Percentiles rank a stretch among this genome's conserved stretches.
phyloP scores from a whole-genome alignment of 768 basidiomycete genomes.

The Mycena kentingensis region DNA sequence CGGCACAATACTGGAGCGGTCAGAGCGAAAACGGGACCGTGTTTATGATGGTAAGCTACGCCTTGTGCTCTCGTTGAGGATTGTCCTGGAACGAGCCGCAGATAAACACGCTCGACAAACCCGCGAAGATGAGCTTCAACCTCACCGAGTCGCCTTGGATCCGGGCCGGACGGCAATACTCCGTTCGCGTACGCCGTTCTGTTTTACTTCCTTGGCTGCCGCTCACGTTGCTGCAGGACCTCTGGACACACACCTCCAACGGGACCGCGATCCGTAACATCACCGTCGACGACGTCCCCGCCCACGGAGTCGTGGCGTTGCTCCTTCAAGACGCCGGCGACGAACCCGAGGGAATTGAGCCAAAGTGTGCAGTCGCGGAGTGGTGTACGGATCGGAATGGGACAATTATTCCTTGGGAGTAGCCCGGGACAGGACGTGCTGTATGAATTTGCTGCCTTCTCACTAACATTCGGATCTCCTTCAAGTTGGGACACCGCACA shows the following conservation, averaged over 20 bases:
- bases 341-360: conserved; percentile 59
- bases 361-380: conserved; percentile 55
- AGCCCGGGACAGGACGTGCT: not conserved
- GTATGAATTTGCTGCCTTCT: not conserved
- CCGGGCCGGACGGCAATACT: conserved; percentile 63
- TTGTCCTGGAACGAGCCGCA: conserved; percentile 24
- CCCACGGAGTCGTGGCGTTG: conserved; percentile 71
- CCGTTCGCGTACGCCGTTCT: conserved; percentile 52
- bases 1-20: conserved; percentile 75
- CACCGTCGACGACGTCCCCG: conserved; percentile 52
- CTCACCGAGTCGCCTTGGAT: conserved; percentile 74
- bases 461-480: not conserved
- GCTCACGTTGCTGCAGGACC: conserved; percentile 46
- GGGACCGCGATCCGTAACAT: conserved; percentile 65
- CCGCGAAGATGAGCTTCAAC: conserved; percentile 60
- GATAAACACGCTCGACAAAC: conserved; percentile 61
- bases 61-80: not conserved
- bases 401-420: conserved; percentile 29
- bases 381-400: conserved; percentile 67
- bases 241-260: conserved; percentile 74
- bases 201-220: not conserved
- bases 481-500: not conserved
- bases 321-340: conserved; percentile 67
- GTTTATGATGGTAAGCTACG: conserved; percentile 62
- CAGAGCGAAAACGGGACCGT: conserved; percentile 64